A percentile compares a stretch with the other conserved stretches of the same genome.
phyloP scores from a whole-genome alignment of 495 filamentous ascomycete genomes.

The Mytilinidion resinicola region DNA sequence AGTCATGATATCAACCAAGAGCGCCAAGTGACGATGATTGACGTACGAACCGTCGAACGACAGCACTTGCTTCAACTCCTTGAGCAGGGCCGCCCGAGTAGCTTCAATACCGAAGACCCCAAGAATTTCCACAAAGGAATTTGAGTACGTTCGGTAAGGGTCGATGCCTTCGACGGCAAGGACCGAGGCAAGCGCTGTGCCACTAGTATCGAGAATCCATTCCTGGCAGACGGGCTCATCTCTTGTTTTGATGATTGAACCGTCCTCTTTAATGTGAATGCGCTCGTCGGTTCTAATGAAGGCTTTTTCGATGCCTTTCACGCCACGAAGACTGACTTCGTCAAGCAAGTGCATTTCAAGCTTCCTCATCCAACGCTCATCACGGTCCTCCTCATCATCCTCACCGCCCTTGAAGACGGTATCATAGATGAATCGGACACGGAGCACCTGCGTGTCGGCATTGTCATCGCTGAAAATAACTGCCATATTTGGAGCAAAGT shows the following conservation, averaged over 20 bases:
- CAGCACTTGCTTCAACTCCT: constrained; percentile 82
- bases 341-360: constrained; percentile 87
- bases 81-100: constrained; percentile 73
- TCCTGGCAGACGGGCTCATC: constrained; percentile 69
- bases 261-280: constrained; percentile 56
- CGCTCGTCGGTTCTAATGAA: constrained; percentile 80
- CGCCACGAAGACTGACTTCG: constrained; percentile 81
- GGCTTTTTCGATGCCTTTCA: constrained; percentile 77
- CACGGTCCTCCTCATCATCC: constrained; percentile 67
- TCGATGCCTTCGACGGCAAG: constrained; percentile 85
- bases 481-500: constrained; percentile 79
- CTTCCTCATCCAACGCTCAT: constrained; percentile 86
- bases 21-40: constrained; percentile 93
- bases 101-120: constrained; percentile 95
- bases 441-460: constrained; percentile 89
- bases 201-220: constrained; percentile 91
- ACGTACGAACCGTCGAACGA: constrained; percentile 98
- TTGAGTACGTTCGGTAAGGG: constrained; percentile 81
- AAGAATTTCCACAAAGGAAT: constrained; percentile 89
- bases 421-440: constrained; percentile 63
- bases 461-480: constrained; percentile 98
- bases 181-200: constrained; percentile 75
- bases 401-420: constrained; percentile 57
- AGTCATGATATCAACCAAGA: constrained; percentile 98
- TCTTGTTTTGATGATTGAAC: constrained; percentile 62